Percentiles rank a stretch among this genome's conserved stretches.
phyloP scores from a whole-genome alignment of 208 protist species.

The Acanthamoeba lenticulata region DNA sequence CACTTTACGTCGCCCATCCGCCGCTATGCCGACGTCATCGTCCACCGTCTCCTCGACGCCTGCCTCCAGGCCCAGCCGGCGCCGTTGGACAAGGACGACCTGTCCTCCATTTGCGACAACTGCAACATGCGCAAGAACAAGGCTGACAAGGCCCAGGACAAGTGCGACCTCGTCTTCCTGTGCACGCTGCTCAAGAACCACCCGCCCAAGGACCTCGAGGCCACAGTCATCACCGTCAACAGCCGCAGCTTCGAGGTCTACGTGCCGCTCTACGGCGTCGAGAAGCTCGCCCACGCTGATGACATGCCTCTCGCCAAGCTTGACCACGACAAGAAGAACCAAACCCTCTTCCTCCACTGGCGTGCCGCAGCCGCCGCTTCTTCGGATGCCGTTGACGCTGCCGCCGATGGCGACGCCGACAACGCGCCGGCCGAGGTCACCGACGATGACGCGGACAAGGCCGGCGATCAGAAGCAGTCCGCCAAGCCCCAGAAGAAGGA shows the following conservation, averaged over 20 bases:
- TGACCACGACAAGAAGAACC: constrained; percentile 60
- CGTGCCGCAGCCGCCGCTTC: not conserved
- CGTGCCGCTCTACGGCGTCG: constrained; percentile 61
- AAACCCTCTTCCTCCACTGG: constrained; percentile 40
- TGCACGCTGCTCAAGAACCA: constrained; percentile 64
- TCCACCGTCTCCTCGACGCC: constrained; percentile 91
- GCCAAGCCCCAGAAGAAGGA: not conserved
- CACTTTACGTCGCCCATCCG: constrained; percentile 97
- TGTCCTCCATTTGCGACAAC: constrained; percentile 3
- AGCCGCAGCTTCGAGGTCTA: constrained; percentile 55
- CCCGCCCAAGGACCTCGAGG: constrained; percentile 55
- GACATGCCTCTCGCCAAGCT: constrained; percentile 53
- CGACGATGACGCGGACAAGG: no score
- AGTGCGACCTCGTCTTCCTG: constrained; percentile 71
- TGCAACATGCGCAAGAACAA: constrained; percentile 65
- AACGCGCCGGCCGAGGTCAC: no score
- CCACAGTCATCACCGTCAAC: constrained; percentile 43
- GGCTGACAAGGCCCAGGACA: constrained; percentile 70
- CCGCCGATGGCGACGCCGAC: not conserved
- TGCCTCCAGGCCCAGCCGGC: not conserved
- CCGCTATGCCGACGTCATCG: constrained; percentile 92
- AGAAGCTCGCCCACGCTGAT: constrained; percentile 44
- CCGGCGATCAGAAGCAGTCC: not conserved
- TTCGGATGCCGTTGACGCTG: not conserved
- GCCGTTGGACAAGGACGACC: constrained; percentile 54